Base-by-base conservation (phyloP, 768 basidiomycete species). In the Pisolithus microcarpus region DNA sequence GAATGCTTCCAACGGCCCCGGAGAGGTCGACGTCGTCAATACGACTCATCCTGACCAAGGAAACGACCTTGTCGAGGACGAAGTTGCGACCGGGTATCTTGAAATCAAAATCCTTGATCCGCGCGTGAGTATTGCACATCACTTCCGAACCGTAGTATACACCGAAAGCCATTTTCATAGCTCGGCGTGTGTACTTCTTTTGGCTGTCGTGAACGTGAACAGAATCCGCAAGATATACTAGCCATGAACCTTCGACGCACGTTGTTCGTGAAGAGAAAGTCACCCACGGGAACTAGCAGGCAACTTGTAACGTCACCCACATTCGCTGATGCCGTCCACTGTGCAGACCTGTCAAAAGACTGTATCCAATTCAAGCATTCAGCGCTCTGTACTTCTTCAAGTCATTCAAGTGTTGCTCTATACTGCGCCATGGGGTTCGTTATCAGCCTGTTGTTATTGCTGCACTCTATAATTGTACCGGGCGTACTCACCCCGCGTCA, bases 171-270 rank as follows among this genome's bases (percentile, higher is more conserved):
- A 50, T 9, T 21, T 50, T 23, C n/a, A 50, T 38, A 31, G 38
- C 16, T 16, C 13, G 16, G 5, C 19, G 46, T 30, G 52, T 42
- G 18, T 49, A 19, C 2, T 23, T 16, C 15, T 39, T 11, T 30
- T n/a, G 37, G 18, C 7, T 43, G 13, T 46, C 31, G 31, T 19
- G 4, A 50, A 15, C 6, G 38, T 26, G 52, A 61, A 63, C 19
- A 63, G 24, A 16, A 45, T 57, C 28, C 58, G 58, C 52, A 64
- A 47, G 16, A 64, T 39, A 30, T 64, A 43, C 63, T 63, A 9
- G 55, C 52, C 56, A 63, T 64, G 7, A 64, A 49, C 34, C 51
- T 55, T 9, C 36, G 21, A 53, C 50, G 24, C 49, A 42, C 18
- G 50, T 38, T 9, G 9, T 10, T 15, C n/a, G 38, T 52, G 21